These are phyloP conservation scores for Pneumocystis wakefieldiae DNA, from an alignment of 1,139 yeast genomes.

Conservation along the genomic window DNA sequence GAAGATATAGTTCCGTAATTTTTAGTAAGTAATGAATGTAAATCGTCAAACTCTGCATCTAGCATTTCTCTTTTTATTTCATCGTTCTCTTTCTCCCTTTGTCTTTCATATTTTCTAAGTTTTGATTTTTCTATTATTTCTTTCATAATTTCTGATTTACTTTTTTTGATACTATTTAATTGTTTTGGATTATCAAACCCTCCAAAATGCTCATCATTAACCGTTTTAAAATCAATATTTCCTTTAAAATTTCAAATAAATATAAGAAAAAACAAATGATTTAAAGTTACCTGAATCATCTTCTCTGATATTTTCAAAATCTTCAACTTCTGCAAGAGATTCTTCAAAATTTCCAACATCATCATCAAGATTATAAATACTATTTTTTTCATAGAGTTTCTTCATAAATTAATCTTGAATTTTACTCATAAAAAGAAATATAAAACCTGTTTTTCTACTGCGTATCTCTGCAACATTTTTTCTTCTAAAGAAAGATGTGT, in stretches of 20 bases:
- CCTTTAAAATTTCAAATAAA: background rate
- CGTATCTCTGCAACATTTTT: conserved; percentile 87
- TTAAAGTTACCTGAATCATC: conserved; percentile 21
- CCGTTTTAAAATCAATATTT: conserved; percentile 11
- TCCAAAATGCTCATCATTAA: conserved; percentile 13
- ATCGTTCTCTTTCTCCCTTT: conserved; percentile 54
- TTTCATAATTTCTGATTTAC: conserved; percentile 90
- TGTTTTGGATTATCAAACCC: conserved; percentile 22
- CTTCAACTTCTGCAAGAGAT: conserved; percentile 37
- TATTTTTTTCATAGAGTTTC: conserved; percentile 25
- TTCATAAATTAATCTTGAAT: conserved; percentile 25
- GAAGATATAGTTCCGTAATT: no score
- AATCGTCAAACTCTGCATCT: conserved; percentile 60
- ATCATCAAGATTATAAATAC: conserved; percentile 58
- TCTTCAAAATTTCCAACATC: conserved; percentile 75
- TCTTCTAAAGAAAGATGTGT: conserved; percentile 64
- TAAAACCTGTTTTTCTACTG: conserved; percentile 57
- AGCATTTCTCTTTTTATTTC: conserved; percentile 59
- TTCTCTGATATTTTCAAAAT: conserved; percentile 32
- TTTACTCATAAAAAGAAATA: conserved; percentile 7
- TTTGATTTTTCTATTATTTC: conserved; percentile 93
- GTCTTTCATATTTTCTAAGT: conserved; percentile 76
- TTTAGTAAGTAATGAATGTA: conserved; percentile 23
- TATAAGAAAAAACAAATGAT: background rate
- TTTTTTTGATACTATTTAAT: conserved; percentile 47